These are phyloP conservation scores for Candida suzukii DNA, from an alignment of 805 yeast genomes.

Conservation along the genomic window DNA sequence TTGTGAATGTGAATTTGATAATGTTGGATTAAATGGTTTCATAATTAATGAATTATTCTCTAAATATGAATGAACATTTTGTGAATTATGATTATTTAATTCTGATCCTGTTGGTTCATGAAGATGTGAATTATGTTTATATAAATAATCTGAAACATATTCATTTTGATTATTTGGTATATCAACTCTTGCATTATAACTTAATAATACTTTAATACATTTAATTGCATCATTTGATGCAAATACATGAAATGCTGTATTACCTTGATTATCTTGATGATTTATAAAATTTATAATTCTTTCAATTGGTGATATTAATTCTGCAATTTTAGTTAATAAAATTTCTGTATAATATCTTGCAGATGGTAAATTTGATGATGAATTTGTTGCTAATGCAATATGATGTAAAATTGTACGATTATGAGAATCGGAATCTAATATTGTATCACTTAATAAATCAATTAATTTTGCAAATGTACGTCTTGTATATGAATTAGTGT, in stretches of 20 bases:
- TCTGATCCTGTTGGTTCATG: not conserved
- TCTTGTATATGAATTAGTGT: conserved; percentile 80
- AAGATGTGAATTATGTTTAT: conserved; percentile 10
- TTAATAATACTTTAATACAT: conserved; percentile 36
- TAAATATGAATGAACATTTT: not conserved
- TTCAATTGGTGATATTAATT: conserved; percentile 49
- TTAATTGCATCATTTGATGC: conserved; percentile 37
- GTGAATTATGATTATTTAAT: not conserved
- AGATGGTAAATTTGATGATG: conserved; percentile 65
- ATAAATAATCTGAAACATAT: conserved; percentile 33
- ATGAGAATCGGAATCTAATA: conserved; percentile 68
- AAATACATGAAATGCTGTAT: conserved; percentile 48
- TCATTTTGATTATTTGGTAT: conserved; percentile 38
- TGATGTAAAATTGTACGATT: conserved; percentile 83
- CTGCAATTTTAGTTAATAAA: conserved; percentile 65
- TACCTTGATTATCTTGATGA: conserved; percentile 51
- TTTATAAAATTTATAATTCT: conserved; percentile 50
- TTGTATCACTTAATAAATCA: conserved; percentile 67
- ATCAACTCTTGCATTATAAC: conserved; percentile 48
- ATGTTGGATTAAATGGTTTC: conserved; percentile 14
- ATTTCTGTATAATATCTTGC: conserved; percentile 79
- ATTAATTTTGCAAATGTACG: conserved; percentile 74
- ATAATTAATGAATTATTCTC: not conserved
- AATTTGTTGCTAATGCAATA: conserved; percentile 62
- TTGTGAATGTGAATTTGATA: not conserved